These are phyloP conservation scores for Diaporthe capsici DNA, from an alignment of 2,329 filamentous ascomycete genomes.

Conservation along the genomic window DNA sequence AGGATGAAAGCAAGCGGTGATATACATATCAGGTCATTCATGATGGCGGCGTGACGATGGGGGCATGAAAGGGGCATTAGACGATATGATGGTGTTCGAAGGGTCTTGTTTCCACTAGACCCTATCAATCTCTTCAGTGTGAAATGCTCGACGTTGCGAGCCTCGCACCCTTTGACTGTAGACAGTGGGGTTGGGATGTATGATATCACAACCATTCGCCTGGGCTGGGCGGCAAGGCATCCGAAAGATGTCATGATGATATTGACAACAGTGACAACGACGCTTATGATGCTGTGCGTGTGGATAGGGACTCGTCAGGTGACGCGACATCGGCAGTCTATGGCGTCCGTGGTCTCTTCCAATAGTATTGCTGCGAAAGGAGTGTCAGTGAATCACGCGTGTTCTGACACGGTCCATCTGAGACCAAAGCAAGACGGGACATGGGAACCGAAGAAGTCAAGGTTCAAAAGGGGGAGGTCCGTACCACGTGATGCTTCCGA, in stretches of 20 bases:
- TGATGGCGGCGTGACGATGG: slow-evolving; percentile 25
- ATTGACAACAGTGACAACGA: background rate
- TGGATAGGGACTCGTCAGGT: slow-evolving; percentile 41
- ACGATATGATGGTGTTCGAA: background rate
- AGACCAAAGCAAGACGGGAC: background rate
- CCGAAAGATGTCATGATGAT: background rate
- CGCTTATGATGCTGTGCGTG: background rate
- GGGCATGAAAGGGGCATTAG: slow-evolving; percentile 26
- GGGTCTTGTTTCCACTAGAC: background rate
- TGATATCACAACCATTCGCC: background rate
- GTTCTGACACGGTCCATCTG: background rate
- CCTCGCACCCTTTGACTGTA: background rate
- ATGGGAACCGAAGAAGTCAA: background rate
- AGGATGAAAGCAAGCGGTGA: background rate
- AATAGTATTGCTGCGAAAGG: slow-evolving; percentile 74
- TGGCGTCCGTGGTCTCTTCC: slow-evolving; percentile 75
- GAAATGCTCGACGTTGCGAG: background rate
- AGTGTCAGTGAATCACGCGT: slow-evolving; percentile 27
- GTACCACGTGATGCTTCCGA: slow-evolving; percentile 81
- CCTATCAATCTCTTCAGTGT: background rate
- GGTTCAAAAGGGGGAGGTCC: background rate
- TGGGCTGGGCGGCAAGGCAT: too few species aligned
- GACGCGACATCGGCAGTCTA: slow-evolving; percentile 46
- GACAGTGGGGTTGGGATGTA: background rate
- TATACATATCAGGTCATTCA: slow-evolving; percentile 36